Base-by-base conservation (phyloP, 2,329 filamentous ascomycete species). In the Ciborinia camelliae region DNA sequence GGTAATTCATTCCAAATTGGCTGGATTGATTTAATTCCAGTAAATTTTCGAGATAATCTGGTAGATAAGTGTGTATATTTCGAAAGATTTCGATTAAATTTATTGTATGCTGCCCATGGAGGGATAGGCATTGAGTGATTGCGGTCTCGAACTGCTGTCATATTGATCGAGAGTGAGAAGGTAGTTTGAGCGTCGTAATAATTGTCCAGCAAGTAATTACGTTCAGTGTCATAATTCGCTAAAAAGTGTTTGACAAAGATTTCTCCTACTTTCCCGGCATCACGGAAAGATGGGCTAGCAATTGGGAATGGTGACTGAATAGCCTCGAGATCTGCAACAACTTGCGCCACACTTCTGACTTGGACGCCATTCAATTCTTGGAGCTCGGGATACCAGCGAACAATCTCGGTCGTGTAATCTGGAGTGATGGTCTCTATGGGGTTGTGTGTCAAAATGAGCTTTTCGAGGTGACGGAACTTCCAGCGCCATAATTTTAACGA, bases 311-410 rank as follows among this genome's bases (percentile, higher is more conserved):
- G 88, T 73, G 76, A 81, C 80, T 73, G 86, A 77, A 73, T 64
- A 58, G 65, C 65, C 64, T 81, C 77, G 68, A 81, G 77, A 70
- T 80, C 77, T 63, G 85, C 81, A 10, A 84, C 85, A 60, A 90
- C 80, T 71, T 92, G 86, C 72, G 91, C 86, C 0, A 87, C 82
- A 1, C 89, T 90, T 66, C 92, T 86, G 23, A 97, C 85, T 73
- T 89, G 85, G 7, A 85, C 80, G 63, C 87, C 86, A 75, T 96
- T 96, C 69, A 98, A 80, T 66, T 88, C 84, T 71, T 88, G 86
- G 20, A 98, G 83, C 66, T 86, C 89, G 0, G 92, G 93, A 73
- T 91, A 98, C 89, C 92, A 96, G 48, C 86, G 85, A 37, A 91
- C 80, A 65, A 97, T 79, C 57, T 91, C 89, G 75, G 89, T 90